Evolutionary conservation across 257 asterid genomes (phyloP).

Genomic region (Rubia yunnanensis): DNA sequence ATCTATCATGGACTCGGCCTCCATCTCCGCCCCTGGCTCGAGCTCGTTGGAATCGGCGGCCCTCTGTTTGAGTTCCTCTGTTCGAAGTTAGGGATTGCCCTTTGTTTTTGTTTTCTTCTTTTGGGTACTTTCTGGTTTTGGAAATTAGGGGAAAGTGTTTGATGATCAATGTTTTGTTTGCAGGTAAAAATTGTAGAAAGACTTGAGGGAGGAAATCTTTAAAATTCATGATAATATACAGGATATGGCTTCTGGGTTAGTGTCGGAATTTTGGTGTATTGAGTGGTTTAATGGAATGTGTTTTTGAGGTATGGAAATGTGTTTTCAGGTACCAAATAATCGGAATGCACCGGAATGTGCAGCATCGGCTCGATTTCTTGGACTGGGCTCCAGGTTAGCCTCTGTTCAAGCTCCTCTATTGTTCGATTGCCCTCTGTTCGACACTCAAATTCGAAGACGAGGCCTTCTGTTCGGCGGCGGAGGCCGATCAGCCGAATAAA

Average conservation of each 20-base stretch:
- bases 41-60: no score
- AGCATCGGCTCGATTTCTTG: conserved; percentile 87
- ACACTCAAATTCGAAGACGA: no score
- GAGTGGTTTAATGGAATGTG: conserved; percentile 6
- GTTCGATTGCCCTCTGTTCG: no score
- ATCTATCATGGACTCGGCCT: no score
- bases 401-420: no score
- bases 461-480: no score
- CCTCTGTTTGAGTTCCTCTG: no score
- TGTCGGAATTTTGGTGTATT: background rate
- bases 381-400: conserved; percentile 99
- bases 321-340: conserved; percentile 59
- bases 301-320: conserved; percentile 1
- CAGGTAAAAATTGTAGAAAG: conserved; percentile 84
- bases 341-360: conserved; percentile 85
- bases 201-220: conserved; percentile 60
- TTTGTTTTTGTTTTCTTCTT: no score
- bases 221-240: conserved; percentile 40
- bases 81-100: no score
- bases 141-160: background rate
- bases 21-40: no score
- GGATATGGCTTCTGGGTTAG: conserved; percentile 91
- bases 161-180: conserved; percentile 8
- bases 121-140: no score
- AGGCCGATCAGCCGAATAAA: no score